A percentile compares a stretch with the other conserved stretches of the same genome.
phyloP scores from a whole-genome alignment of 345 rosid genomes.

The Balakata baccata region DNA sequence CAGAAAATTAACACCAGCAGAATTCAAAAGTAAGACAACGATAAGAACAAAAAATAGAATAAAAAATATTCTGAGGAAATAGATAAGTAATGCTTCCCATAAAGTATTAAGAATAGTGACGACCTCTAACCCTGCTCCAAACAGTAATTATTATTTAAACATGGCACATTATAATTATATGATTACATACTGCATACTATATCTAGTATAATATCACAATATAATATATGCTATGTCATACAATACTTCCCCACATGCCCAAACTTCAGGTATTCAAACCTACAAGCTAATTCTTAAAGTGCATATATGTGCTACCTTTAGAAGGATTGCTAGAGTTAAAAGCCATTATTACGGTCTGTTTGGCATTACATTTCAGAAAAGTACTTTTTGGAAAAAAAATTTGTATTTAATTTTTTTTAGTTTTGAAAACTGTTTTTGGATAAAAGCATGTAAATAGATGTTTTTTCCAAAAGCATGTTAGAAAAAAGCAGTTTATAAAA shows the following conservation, averaged over 20 bases:
- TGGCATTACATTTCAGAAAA: too few relatives aligned
- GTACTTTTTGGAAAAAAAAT: too few relatives aligned
- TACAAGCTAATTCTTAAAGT: neutral
- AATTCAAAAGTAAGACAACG: neutral
- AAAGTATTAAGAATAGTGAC: neutral
- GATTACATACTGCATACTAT: neutral
- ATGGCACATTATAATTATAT: neutral
- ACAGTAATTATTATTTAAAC: neutral
- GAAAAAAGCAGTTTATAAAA: too few relatives aligned
- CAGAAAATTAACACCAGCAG: neutral
- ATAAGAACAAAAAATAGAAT: neutral
- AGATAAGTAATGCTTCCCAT: conserved; percentile 5
- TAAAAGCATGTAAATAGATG: too few relatives aligned
- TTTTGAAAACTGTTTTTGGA: too few relatives aligned
- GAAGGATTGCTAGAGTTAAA: neutral
- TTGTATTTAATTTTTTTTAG: too few relatives aligned
- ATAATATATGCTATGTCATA: too few relatives aligned
- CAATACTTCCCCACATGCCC: neutral
- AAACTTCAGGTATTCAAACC: too few relatives aligned
- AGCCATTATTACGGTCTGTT: neutral
- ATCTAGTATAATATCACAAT: neutral
- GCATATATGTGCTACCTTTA: neutral
- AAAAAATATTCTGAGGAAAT: neutral
- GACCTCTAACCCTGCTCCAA: neutral
- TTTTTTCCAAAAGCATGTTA: too few relatives aligned